Base-by-base conservation (phyloP, 495 filamentous ascomycete genomes). In the Chaetomium cochliodes region DNA sequence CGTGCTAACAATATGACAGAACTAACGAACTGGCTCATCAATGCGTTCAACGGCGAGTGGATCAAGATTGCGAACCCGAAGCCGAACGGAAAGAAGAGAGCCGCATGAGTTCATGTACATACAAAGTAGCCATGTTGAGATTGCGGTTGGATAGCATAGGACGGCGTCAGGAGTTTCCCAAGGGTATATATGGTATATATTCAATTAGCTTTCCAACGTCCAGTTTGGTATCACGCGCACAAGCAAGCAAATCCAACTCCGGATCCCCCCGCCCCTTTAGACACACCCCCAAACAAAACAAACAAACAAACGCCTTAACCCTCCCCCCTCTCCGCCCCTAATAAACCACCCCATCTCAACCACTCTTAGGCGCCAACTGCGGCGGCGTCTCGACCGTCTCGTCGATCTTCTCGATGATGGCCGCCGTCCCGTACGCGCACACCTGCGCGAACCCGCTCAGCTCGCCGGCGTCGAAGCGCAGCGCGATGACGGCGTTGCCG, bases 41-140 rank as follows among this genome's bases (percentile, higher is more conserved):
- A 97, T 73, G 94, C 96, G 0, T 98, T 98, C 76, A 98, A 97
- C 68, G 96, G 93, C 26, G 93, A 97, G 73, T 98, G 93, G 90
- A 74, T 92, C 56, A 86, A 86, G 66, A 86, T 90, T n/a, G 80
- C 82, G 6, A 77, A 87, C 49, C 84, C 92, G 7, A 83, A 85
- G 67, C 92, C 92, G 2, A 78, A 67, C 18, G 58, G 59, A 20
- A 68, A 65, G 42, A 68, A 65, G 63, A 54, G 37, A 44, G 51
- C 44, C 2, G 30, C 5, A 5, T 8, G 23, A 33, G 30, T 28
- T 39, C 46, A 50, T 0, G 20, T 26, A 18, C 23, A 2, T 26
- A 18, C 23, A 2, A 23, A 5, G 20, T 6, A 30, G 5, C 11
- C 1, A 20, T n/a, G 12, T 18, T 18, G 11, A 0, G 23, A 11